Percentiles rank a stretch among this genome's conserved stretches.
These are phyloP conservation scores for Musa troglodytarum DNA, from an alignment of 176 grass and related monocot species.

Conservation along the genomic window DNA sequence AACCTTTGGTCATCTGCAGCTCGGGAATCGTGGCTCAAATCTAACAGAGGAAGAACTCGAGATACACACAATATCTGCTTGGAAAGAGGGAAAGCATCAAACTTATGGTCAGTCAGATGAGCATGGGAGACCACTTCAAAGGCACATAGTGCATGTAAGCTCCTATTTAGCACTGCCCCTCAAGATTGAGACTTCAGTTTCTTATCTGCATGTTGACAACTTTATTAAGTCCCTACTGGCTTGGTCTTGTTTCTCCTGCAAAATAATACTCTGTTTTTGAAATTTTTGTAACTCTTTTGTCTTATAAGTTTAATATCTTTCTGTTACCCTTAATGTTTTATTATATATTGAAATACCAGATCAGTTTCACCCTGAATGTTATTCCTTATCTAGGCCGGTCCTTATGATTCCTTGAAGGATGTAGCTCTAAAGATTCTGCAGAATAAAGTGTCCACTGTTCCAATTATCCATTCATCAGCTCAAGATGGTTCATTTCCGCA, in stretches of 20 bases:
- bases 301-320: no score
- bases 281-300: no score
- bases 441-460: conserved; percentile 70
- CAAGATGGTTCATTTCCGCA: conserved; percentile 91
- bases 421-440: conserved; percentile 79
- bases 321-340: no score
- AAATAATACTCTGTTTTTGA: no score
- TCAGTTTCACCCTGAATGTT: neutral
- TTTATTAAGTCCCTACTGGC: no score
- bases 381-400: conserved; percentile 41
- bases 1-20: conserved; percentile 34
- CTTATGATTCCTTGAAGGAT: conserved; percentile 78
- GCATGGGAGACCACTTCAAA: conserved; percentile 46
- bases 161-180: neutral
- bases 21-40: conserved; percentile 84
- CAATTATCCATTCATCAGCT: conserved; percentile 63
- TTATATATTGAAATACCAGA: no score
- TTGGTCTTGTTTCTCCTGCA: no score
- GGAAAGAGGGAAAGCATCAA: conserved; percentile 86
- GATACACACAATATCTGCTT: conserved; percentile 95
- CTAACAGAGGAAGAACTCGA: conserved; percentile 93
- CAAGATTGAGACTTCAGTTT: neutral
- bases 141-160: conserved; percentile 66
- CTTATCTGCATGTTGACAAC: neutral
- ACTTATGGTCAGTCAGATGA: conserved; percentile 49